phyloP scores from a whole-genome alignment of 2,329 filamentous ascomycete species.

The Hypoxylon sp. region DNA sequence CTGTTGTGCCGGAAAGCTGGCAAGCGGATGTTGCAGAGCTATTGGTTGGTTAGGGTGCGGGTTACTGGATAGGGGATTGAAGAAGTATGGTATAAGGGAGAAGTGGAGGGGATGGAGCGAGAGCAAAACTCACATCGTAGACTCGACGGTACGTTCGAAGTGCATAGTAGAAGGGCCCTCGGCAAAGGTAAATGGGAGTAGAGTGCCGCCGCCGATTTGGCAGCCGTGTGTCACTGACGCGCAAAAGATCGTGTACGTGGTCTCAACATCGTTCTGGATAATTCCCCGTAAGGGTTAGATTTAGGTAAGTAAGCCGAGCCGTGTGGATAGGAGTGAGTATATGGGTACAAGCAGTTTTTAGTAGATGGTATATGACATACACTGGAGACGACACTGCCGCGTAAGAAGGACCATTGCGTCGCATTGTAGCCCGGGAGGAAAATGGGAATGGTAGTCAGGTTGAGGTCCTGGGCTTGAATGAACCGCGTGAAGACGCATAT shows the following conservation, averaged over 20 bases:
- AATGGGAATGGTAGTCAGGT: slow-evolving; percentile 18
- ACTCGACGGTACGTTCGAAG: slow-evolving; percentile 1
- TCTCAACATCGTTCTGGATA: slow-evolving; percentile 35
- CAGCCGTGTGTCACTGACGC: slow-evolving; percentile 15
- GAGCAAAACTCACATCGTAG: slow-evolving; percentile 17
- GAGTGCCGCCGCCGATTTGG: slow-evolving; percentile 15
- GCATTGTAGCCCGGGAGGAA: slow-evolving; percentile 26
- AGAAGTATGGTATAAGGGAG: neutral
- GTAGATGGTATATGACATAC: slow-evolving; percentile 17
- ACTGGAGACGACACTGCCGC: slow-evolving; percentile 34
- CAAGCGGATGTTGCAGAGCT: slow-evolving; percentile 31
- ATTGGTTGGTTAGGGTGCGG: neutral
- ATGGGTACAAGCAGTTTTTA: no score
- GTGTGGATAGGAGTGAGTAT: neutral
- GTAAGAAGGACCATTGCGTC: slow-evolving; percentile 24
- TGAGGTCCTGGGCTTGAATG: slow-evolving; percentile 5
- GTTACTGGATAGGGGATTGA: neutral
- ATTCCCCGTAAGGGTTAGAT: neutral
- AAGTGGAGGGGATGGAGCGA: neutral
- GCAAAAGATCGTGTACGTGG: slow-evolving; percentile 41
- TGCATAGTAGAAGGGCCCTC: slow-evolving; percentile 37
- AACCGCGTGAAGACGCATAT: slow-evolving; percentile 6
- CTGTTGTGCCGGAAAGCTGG: slow-evolving; percentile 23
- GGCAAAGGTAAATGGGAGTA: slow-evolving; percentile 33
- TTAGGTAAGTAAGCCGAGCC: neutral